phyloP scores from a whole-genome alignment of 2,329 filamentous ascomycete genomes.

The Fusarium sp. region DNA sequence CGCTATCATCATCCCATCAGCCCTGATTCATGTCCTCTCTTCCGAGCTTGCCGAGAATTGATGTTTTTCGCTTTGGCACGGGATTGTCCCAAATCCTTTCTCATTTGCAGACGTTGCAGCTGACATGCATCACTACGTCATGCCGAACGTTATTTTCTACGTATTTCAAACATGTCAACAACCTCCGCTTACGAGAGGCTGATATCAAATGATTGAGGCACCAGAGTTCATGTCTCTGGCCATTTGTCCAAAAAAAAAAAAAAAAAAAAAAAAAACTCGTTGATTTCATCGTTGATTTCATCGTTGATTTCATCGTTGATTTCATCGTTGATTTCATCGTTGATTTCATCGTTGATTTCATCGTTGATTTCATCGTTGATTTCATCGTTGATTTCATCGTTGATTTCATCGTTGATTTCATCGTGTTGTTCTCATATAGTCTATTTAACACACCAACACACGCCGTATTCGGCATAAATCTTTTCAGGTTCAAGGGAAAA shows the following conservation, averaged over 20 bases:
- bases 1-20: neutral
- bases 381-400: too few relatives aligned
- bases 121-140: constrained; percentile 25
- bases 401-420: neutral
- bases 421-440: neutral
- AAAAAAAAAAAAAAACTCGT: too few relatives aligned
- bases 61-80: constrained; percentile 10
- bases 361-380: too few relatives aligned
- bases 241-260: too few relatives aligned
- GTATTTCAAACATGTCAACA: neutral
- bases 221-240: neutral
- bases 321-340: too few relatives aligned
- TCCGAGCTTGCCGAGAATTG: constrained; percentile 19
- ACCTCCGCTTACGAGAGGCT: neutral
- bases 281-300: too few relatives aligned
- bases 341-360: too few relatives aligned
- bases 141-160: constrained; percentile 8
- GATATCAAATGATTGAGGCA: neutral
- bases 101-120: neutral
- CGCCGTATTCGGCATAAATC: neutral
- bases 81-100: neutral
- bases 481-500: neutral
- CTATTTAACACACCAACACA: neutral
- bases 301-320: too few relatives aligned
- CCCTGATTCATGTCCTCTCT: neutral